Base-by-base conservation (phyloP, 768 basidiomycete genomes). In the Trametes meyenii region DNA sequence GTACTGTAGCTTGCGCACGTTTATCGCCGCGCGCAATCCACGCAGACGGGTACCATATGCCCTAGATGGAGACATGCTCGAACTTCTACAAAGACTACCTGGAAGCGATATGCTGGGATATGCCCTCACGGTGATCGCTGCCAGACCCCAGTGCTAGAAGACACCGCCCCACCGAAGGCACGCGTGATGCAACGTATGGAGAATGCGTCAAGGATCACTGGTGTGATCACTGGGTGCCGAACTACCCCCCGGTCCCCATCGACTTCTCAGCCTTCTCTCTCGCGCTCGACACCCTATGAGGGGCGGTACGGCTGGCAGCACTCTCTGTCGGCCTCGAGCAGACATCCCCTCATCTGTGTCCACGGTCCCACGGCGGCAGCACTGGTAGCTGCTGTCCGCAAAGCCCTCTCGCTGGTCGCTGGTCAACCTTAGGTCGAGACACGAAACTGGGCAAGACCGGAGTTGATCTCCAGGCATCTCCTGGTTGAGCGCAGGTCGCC, bases 401-500 rank as follows among this genome's bases (percentile, higher is more conserved):
- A 21, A 33, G 56, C 58, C 55, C 26, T 24, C 45, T 46, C 45
- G 42, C 53, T 33, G 51, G 26, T 44, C 35, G 57, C 36, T 29
- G 46, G 48, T 53, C 26, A 2, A 29, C 10, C 17, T 33, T 38
- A 36, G 23, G 10, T 17, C 61, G 29, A 51, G 43, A 44, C 13
- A 17, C 54, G 42, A 51, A 43, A 40, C 29, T 50, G 17, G 46
- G 17, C 38, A 21, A 14, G 45, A 54, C 62, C 24, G 58, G 62
- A 56, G 62, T 64, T 64, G 62, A 60, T 64, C 62, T 64, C 54
- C 50, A 38, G 53, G 42, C 48, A 60, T 64, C 62, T 64, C 54
- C 50, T 45, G 53, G 42, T 43, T 43, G 19, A 19, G 44, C 44
- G 57, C 62, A 40, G 62, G 62, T 63, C 52, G 62, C 52, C 52